Evolutionary conservation across 164 flowering plant genomes (phyloP), one percentile per base, ranked within the genome.

Genomic region (Vitis amurensis): DNA sequence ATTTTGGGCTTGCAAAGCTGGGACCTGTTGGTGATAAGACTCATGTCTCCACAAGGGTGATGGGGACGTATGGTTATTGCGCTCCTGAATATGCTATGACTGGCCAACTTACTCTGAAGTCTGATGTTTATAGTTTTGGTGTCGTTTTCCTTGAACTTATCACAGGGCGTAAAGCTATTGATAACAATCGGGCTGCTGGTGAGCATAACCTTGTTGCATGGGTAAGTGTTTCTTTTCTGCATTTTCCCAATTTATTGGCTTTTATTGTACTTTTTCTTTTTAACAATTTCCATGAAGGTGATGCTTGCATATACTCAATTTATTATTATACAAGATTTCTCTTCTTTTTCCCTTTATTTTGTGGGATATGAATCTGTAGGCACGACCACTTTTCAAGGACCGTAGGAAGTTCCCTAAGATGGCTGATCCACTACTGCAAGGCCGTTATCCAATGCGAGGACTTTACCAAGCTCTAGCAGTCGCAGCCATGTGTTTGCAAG

Each of bases 1-100:
- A 94, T 77, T 94, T 94, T 74, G 98, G 98, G 62, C 95, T 94
- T 57, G 98, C 97, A 47, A 92, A 94, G 68, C 82, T 94, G 60
- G 98, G 98, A 30, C 98, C 98, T 61, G 94, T 90, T 67, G 98
- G 98, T 48, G 98, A 94, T 64, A 89, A 94, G 74, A 92, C 97
- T 66, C 98, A 94, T 80, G 98, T 94, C 71, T 92, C 98, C 56
- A 92, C 98, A 8, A 81, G 98, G 72, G 98, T 94, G 66, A 94
- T 94, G 98, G 98, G 98, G 23, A 94, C 97, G 11, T 92, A 92
- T 74, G 97, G 98, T 59, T 94, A 92, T 67, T 94, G 97, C 82
- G 98, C 98, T 69, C 98, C 98, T 14, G 98, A 94, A 73, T 94
- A 94, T 80, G 97, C 95, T 15, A 89, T 89, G 95, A 93, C 97